A percentile compares a stretch with the other conserved stretches of the same genome.
These are phyloP conservation scores for Plasmodium gonderi DNA, from an alignment of 169 alveolate species.

Conservation along the genomic window DNA sequence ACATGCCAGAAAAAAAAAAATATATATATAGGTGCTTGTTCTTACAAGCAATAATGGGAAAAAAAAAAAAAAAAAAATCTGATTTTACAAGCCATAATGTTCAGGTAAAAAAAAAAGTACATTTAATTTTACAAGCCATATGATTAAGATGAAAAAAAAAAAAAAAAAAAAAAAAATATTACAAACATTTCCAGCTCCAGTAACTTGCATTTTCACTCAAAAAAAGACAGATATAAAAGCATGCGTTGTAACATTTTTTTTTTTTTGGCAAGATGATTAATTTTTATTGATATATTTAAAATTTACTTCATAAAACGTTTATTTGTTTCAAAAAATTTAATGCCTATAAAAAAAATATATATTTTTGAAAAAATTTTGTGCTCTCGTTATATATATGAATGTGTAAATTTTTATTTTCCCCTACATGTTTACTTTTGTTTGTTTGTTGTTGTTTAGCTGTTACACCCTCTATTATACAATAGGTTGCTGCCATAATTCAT, in stretches of 20 bases:
- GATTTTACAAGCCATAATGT: no score
- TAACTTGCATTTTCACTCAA: slow-evolving; percentile 8
- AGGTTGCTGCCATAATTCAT: neutral
- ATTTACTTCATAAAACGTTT: neutral
- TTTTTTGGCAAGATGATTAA: neutral
- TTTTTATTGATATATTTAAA: neutral
- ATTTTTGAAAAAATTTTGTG: neutral
- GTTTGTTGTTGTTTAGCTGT: neutral
- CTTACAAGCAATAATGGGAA: neutral
- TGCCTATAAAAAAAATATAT: neutral
- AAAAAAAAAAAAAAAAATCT: neutral
- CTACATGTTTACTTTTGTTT: neutral
- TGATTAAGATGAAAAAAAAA: slow-evolving; percentile 9
- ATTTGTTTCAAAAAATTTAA: neutral
- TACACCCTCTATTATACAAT: neutral
- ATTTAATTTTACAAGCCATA: neutral
- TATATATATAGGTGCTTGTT: neutral
- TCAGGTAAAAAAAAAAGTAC: no score
- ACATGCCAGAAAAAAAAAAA: slow-evolving; percentile 42
- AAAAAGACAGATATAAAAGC: slow-evolving; percentile 6
- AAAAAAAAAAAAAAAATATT: slow-evolving; percentile 10
- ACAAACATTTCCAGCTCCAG: neutral
- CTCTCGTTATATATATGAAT: neutral
- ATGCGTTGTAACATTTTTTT: slow-evolving; percentile 7
- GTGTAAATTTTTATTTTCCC: slow-evolving; percentile 9